Base-by-base conservation (phyloP, 352 stramenopile genomes). In the Vaucheria bursata region DNA sequence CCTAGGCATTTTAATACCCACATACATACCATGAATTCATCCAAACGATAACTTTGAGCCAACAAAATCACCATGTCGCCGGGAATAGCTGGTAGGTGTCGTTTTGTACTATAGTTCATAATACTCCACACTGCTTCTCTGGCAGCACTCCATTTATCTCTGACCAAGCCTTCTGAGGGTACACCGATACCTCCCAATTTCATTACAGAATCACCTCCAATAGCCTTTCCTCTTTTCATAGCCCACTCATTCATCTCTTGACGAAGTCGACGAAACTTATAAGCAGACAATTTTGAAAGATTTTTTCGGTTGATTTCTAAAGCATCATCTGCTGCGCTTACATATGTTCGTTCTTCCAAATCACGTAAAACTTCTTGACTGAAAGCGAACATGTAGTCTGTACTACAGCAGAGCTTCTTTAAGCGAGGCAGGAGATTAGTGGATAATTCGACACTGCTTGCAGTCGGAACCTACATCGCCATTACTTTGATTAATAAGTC, bases 311-410 rank as follows among this genome's bases (percentile, higher is more conserved):
- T n/a, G n/a, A n/a, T n/a, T 38, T 18, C 59, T 18, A 38, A 34
- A 38, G 18, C 5, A 18, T 34, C 59, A 38, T 8, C 59, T 18
- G 59, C 59, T 18, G 59, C 59, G 18, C 6, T 8, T n/a, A n/a
- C n/a, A n/a, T n/a, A n/a, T n/a, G n/a, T n/a, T 6, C 59, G 59
- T 29, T 34, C 59, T 29, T 69, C 59, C 8, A 69, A 29, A 4
- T 8, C 29, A 29, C 59, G 59, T 29, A 69, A 29, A 6, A 38
- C 4, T 29, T 69, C 78, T 67, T 84, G 78, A 4, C 53, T 72
- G 68, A 75, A 84, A 37, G 78, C 72, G 59, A 83, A 81, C 74
- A 84, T 83, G 32, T 83, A 84, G 38, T 70, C 77, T 18, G 78
- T 84, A 66, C 50, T 72, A 74, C 78, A 84, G 78, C 78, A 84